phyloP scores from a whole-genome alignment of 176 grass and related monocot genomes.

The Carex cristatella region DNA sequence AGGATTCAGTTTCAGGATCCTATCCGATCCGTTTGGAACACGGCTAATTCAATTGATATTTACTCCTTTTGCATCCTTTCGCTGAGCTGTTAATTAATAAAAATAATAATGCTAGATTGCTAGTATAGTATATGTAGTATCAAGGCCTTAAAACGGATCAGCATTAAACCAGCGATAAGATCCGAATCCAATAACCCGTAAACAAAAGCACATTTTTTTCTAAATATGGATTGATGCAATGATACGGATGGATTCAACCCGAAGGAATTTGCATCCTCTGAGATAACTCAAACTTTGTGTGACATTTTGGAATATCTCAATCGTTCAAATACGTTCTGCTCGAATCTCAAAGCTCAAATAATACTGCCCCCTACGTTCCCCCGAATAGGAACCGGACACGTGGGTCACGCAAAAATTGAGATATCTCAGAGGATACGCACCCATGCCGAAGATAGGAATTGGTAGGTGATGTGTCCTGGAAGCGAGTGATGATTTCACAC shows the following conservation, averaged over 20 bases:
- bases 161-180: background rate
- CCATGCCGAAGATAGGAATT: constrained; percentile 14
- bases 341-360: too few relatives aligned
- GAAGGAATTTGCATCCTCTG: too few relatives aligned
- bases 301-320: too few relatives aligned
- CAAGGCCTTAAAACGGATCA: background rate
- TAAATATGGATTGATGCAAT: constrained; percentile 2
- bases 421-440: too few relatives aligned
- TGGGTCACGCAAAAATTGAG: too few relatives aligned
- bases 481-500: constrained; percentile 15
- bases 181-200: background rate
- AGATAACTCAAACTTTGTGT: too few relatives aligned
- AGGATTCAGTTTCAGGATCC: background rate
- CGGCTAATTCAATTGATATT: background rate
- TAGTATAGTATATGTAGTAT: too few relatives aligned
- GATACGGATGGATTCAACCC: background rate
- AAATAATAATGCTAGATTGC: too few relatives aligned
- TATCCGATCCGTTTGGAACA: background rate
- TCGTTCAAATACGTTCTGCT: too few relatives aligned
- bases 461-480: constrained; percentile 4
- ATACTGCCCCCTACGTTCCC: too few relatives aligned
- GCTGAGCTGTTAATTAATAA: background rate
- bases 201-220: background rate
- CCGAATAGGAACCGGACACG: too few relatives aligned
- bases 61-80: background rate